Evolutionary conservation across 2,329 filamentous ascomycete genomes (phyloP), one percentile per base, ranked within the genome.

Genomic region (Exophiala dermatitidis): DNA sequence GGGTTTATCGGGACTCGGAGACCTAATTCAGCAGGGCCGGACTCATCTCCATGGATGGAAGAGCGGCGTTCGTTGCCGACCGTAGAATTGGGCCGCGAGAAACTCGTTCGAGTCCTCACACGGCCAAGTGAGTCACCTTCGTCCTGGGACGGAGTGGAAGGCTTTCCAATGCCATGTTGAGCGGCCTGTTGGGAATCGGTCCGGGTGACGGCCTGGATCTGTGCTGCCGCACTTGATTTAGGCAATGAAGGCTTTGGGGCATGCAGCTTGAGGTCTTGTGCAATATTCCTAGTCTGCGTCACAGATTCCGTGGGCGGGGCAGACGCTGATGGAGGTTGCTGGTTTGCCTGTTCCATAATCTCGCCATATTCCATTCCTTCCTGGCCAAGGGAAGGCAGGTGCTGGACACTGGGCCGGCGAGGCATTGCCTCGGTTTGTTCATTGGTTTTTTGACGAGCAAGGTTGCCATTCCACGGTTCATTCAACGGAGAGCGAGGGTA

Each of bases 1-100:
- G 85, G 86, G 67, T 93, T 86, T 88, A 98, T 93, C 46, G 93
- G 93, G 37, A 98, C 91, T 66, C 90, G 86, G 65, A 88, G 82
- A 45, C 91, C 91, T 62, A 96, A 93, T 67, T 94, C 88, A 1
- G 90, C 90, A 63, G 96, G 95, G 26, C 90, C 91, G 51, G 90
- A 84, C 43, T 91, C 86, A 12, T 85, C 85, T 38, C 72, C 66
- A 59, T 84, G 74, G 30, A 78, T 67, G 8, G 81, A 83, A 42
- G 70, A 71, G 5, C 80, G 80, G 50, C 79, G 78, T 52, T 77
- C 73, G 43, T 75, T 72, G 31, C 46, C 54, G 29, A 68, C 68
- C 1, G 74, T 72, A 19, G 75, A 71, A 33, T 68, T 74, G 2
- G 73, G 69, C n/a, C 72, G 74, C 19, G 77, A 75, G 60, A 73